Evolutionary conservation across 768 basidiomycete species (phyloP).

Genomic region (Hygrophoropsis aurantiaca): DNA sequence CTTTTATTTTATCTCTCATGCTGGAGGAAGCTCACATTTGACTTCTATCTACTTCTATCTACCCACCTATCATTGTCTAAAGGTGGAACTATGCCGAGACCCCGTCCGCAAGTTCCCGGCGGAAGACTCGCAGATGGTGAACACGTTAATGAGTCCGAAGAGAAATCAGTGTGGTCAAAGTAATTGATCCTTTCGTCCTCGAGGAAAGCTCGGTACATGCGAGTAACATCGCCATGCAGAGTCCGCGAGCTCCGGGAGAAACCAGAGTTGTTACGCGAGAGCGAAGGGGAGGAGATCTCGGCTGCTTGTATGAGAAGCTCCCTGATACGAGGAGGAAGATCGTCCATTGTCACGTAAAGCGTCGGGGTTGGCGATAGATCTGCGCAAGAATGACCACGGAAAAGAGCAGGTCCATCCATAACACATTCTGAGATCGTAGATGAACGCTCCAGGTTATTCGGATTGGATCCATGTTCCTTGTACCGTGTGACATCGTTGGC

Average conservation of each 20-base stretch:
- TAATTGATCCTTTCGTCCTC: constrained; percentile 10
- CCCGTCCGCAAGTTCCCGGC: too few relatives aligned
- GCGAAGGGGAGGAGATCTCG: not conserved
- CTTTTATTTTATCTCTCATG: constrained; percentile 22
- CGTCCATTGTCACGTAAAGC: constrained; percentile 9
- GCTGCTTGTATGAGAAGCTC: not conserved
- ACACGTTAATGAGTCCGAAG: too few relatives aligned
- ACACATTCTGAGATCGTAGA: not conserved
- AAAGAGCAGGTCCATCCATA: constrained; percentile 4
- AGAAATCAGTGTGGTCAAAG: constrained; percentile 12
- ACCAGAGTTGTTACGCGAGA: not conserved
- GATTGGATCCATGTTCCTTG: too few relatives aligned
- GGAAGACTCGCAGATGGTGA: too few relatives aligned
- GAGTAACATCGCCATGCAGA: constrained; percentile 8
- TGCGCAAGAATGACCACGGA: constrained; percentile 8
- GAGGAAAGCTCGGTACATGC: constrained; percentile 9
- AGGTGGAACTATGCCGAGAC: too few relatives aligned
- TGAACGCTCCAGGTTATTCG: not conserved
- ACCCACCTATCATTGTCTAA: too few relatives aligned
- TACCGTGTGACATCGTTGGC: too few relatives aligned
- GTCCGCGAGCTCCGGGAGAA: not conserved
- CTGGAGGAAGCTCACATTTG: constrained; percentile 13
- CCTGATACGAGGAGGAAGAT: not conserved
- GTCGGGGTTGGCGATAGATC: constrained; percentile 10
- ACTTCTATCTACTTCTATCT: too few relatives aligned